Conservation (phyloP, 2,329 filamentous ascomycete species). For the Neospermospora avenae region DNA sequence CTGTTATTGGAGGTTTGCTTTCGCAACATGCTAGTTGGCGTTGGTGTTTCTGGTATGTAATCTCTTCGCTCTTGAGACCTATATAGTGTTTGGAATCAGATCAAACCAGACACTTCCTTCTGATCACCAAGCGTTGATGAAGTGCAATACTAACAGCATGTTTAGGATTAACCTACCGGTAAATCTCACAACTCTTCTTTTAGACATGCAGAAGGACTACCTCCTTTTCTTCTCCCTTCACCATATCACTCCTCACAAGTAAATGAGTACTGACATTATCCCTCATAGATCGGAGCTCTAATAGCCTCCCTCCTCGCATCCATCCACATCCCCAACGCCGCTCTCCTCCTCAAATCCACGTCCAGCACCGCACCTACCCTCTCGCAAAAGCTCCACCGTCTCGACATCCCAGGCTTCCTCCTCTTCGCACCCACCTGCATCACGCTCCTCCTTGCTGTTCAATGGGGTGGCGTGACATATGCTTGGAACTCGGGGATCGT, state of each 20-base stretch:
- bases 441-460: slow-evolving; percentile 36
- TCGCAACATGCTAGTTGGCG: slow-evolving; percentile 36
- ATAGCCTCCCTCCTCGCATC: slow-evolving; percentile 36
- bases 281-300: slow-evolving; percentile 35
- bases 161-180: background rate
- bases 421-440: slow-evolving; percentile 35
- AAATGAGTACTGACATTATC: background rate
- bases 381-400: slow-evolving; percentile 17
- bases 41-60: slow-evolving; percentile 34
- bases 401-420: slow-evolving; percentile 35
- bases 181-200: background rate
- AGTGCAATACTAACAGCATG: too few relatives aligned
- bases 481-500: slow-evolving; percentile 29
- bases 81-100: background rate
- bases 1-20: slow-evolving; percentile 33
- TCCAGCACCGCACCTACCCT: background rate
- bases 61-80: background rate
- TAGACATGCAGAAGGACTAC: background rate
- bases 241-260: background rate
- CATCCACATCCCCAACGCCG: slow-evolving; percentile 35
- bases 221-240: background rate
- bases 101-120: too few relatives aligned
- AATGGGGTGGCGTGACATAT: slow-evolving; percentile 36
- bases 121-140: too few relatives aligned
- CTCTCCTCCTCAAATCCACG: background rate